Base-by-base conservation (phyloP, 2,329 filamentous ascomycete species). In the Fusarium haematococcum region DNA sequence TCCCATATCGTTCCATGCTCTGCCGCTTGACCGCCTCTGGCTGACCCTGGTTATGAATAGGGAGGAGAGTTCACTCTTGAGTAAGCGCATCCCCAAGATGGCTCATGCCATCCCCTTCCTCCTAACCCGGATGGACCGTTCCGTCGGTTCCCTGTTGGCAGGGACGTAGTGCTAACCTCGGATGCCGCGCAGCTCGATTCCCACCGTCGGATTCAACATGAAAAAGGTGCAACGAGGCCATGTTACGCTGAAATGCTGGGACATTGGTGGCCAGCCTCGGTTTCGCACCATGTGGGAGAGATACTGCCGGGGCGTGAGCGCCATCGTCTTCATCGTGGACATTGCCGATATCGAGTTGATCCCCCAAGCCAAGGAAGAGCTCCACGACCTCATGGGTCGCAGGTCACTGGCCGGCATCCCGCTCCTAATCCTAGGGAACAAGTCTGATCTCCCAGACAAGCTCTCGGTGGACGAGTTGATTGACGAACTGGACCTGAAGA, bases 241-340 rank as follows among this genome's bases (percentile, higher is more conserved):
- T 90, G 97, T 99, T 83, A 97, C 97, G 79, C 89, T 99, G 80
- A 98, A 98, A 86, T 99, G 97, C 85, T 99, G 97, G 97, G 97
- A 99, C 86, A 91, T 99, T 75, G 97, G 97, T 78, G 97, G 97
- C 63, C 97, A 99, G 85, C 96, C 97, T 78, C 91, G 96, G 76
- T 99, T 98, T 86, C 94, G 97, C 80, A 94, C 94, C 78, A 99
- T 99, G 97, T 99, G 97, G 97, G 97, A 99, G 88, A 90, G 97
- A 81, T 99, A 99, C 84, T 98, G 97, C 85, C 94, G 95, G 74
- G 97, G 95, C 62, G 97, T 98, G 77, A 98, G 97, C 85, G 96
- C 96, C 78, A 98, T 99, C 78, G 94, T 99, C 76, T 99, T 98
- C 85, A 98, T 99, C 82, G 95, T 98, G 80, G 97, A 99, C 83